These are phyloP conservation scores for Pleurostoma richardsiae DNA, from an alignment of 2,329 filamentous ascomycete genomes.

Conservation along the genomic window DNA sequence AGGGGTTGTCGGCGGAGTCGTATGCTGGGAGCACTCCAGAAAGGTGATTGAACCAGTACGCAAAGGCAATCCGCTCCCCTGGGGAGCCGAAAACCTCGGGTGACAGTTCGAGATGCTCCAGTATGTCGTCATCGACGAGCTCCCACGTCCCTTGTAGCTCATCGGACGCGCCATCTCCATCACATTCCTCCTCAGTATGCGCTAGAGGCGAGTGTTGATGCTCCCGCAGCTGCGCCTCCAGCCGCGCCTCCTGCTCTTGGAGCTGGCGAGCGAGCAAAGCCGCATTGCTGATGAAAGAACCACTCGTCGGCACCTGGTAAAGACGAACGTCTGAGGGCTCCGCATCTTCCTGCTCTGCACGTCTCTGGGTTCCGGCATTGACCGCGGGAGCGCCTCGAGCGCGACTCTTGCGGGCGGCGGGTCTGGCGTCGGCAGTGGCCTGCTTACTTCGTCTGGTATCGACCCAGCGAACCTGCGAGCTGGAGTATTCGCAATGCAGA, in stretches of 20 bases:
- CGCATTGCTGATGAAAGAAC: background rate
- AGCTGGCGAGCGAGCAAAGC: background rate
- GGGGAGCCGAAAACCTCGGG: background rate
- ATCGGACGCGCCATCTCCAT: background rate
- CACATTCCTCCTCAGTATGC: background rate
- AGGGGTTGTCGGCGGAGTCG: background rate
- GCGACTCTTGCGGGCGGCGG: no score
- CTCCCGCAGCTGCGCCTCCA: background rate
- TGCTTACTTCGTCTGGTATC: background rate
- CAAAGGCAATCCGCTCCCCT: background rate
- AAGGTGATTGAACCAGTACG: background rate
- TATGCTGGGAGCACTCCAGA: background rate
- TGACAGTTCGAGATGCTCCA: background rate
- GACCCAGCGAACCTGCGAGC: background rate
- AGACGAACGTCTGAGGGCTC: background rate
- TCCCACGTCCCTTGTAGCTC: background rate
- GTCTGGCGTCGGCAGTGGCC: background rate
- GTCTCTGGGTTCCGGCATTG: no score
- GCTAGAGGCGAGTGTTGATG: background rate
- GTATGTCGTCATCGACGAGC: background rate
- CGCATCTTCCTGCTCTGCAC: no score
- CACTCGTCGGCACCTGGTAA: background rate
- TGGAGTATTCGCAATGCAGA: background rate
- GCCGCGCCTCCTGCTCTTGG: background rate
- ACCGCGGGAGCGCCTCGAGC: no score